Conservation (phyloP, 495 filamentous ascomycete genomes). For the Aspergillus taichungensis region DNA sequence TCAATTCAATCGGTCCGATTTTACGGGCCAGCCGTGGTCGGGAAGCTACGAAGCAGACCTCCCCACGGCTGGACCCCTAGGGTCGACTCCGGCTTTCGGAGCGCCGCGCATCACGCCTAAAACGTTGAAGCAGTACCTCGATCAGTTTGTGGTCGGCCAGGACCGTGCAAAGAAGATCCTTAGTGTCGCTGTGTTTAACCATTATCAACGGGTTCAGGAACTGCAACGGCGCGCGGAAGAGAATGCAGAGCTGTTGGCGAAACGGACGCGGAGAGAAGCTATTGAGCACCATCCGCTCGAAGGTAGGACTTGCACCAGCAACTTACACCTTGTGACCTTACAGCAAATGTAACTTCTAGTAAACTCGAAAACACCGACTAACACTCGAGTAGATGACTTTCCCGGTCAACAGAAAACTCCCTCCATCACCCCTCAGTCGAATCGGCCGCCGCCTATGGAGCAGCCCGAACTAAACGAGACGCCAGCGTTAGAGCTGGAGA, state of each 20-base stretch:
- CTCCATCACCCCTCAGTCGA: conserved; percentile 20
- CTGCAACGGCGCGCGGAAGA: conserved; percentile 68
- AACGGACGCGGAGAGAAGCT: conserved; percentile 41
- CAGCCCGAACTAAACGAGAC: conserved; percentile 40
- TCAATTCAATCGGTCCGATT: conserved; percentile 56
- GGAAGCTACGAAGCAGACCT: conserved; percentile 65
- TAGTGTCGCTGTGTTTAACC: conserved; percentile 91
- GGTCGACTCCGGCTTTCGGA: conserved; percentile 50
- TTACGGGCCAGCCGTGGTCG: conserved; percentile 58
- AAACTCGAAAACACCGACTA: too few species aligned
- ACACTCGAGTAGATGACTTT: conserved; percentile 58
- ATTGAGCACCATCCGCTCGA: conserved; percentile 44
- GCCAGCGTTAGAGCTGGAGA: conserved; percentile 73
- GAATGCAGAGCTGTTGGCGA: conserved; percentile 51
- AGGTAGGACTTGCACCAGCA: conserved; percentile 31
- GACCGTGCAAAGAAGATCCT: conserved; percentile 93
- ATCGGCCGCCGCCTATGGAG: conserved; percentile 18
- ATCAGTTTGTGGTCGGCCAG: conserved; percentile 94
- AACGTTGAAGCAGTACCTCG: conserved; percentile 79
- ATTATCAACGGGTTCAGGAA: conserved; percentile 84
- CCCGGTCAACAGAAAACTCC: conserved; percentile 61
- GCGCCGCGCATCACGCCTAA: conserved; percentile 70
- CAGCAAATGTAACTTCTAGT: too few species aligned
- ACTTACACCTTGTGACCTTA: neutral
- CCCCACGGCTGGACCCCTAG: conserved; percentile 50